Evolutionary conservation across 768 basidiomycete species (phyloP), one percentile per base, ranked within the genome.

Genomic region (Lactifluus echinatus): DNA sequence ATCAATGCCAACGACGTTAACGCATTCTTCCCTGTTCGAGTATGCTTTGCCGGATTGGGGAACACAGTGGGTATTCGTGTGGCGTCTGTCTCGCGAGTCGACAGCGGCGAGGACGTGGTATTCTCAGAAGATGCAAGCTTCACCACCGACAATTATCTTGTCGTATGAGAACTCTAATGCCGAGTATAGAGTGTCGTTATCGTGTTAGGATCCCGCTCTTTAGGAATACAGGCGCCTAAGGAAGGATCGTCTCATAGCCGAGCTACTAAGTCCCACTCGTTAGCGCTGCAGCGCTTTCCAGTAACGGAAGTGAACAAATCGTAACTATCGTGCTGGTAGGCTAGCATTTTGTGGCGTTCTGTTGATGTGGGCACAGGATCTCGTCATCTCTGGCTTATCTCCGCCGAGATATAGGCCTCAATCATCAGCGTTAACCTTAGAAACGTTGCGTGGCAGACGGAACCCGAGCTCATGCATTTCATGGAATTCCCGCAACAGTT

Each of bases 11-110:
- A 92, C 60, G 93, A 95, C 61, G 71, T 77, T 0, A 83, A 81
- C 3, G 80, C 79, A 10, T 95, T 96, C 75, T 99, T 97, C 89
- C 94, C 95, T 2, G 91, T 99, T 48, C 77, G 78, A 34, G 85
- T 95, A 1, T 71, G 77, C 1, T 97, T 98, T 66, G 82, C 86
- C 49, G 87, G 83, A 0, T 79, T 87, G 63, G 89, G 89, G 8
- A 89, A 86, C 65, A 70, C 95, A 60, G 85, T 87, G 0, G 90
- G 93, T 21, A 76, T 96, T 37, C 77, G 75, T 28, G 80, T 94
- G 15, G 76, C 70, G 2, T 73, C 69, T 29, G 83, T 87, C 36
- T 78, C 75, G n/a, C 78, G 76, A 50, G 71, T 83, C 21, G 78
- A 72, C 23, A 70, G 68, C 33, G 73, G 73, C 3, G 79, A 78